Evolutionary conservation across 495 filamentous ascomycete species (phyloP).

Genomic region (Cryomyces antarcticus): DNA sequence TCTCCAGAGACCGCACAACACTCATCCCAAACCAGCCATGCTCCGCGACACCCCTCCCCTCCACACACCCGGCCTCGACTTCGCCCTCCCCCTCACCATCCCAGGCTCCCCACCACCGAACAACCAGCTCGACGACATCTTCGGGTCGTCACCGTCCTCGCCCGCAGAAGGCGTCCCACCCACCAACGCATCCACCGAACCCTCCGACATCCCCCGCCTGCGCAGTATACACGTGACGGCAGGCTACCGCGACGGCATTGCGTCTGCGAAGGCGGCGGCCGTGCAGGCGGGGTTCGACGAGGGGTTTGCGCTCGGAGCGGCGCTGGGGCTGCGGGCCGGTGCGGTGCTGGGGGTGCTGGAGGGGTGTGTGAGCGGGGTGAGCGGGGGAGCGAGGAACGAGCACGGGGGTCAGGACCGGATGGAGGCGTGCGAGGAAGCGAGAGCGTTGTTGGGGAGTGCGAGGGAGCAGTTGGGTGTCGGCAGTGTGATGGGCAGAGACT

Average conservation of each 20-base stretch:
- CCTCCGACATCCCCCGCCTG: conserved; percentile 56
- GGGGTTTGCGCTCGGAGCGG: conserved; percentile 61
- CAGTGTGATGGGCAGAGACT: conserved; percentile 40
- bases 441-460: conserved; percentile 29
- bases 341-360: conserved; percentile 52
- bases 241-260: conserved; percentile 82
- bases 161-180: conserved; percentile 2
- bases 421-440: conserved; percentile 7
- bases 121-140: conserved; percentile 17
- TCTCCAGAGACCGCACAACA: too few relatives aligned
- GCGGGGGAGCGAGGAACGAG: conserved; percentile 13
- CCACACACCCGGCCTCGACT: not conserved
- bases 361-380: conserved; percentile 26
- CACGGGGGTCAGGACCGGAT: conserved; percentile 6
- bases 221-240: conserved; percentile 54
- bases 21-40: not conserved
- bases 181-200: conserved; percentile 16
- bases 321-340: conserved; percentile 51
- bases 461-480: conserved; percentile 37
- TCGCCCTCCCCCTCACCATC: not conserved
- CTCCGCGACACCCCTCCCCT: conserved; percentile 4
- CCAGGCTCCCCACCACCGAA: not conserved
- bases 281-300: conserved; percentile 80
- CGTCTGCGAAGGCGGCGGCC: conserved; percentile 41
- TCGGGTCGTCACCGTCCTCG: conserved; percentile 14